Conservation (phyloP, 108 stramenopile species). For the Fragilaria radians region DNA sequence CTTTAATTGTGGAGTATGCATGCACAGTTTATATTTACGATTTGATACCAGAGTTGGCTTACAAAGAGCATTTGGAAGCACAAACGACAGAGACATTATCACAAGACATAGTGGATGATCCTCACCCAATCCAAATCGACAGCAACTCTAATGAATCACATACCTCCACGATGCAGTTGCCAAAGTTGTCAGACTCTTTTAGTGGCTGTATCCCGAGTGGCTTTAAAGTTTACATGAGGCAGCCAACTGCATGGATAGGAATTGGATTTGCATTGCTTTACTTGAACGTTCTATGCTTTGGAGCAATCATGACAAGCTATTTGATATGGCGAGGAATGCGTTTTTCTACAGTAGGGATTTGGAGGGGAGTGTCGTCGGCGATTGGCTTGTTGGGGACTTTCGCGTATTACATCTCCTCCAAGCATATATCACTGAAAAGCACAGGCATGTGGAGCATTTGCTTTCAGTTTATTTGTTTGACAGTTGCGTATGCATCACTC, state of each 20-base stretch:
- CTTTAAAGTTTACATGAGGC: neutral
- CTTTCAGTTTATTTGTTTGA: conserved; percentile 41
- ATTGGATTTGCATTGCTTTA: conserved; percentile 7
- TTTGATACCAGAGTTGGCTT: conserved; percentile 17
- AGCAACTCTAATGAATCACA: no score
- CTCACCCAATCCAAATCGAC: no score
- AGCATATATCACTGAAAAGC: conserved; percentile 13
- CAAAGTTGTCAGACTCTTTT: no score
- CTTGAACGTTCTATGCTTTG: conserved; percentile 52
- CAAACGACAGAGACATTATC: neutral
- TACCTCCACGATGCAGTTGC: no score
- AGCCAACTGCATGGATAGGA: neutral
- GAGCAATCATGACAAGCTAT: conserved; percentile 59
- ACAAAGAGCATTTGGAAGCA: neutral
- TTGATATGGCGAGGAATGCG: conserved; percentile 47
- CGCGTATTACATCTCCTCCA: conserved; percentile 34
- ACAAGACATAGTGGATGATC: no score
- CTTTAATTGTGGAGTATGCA: conserved; percentile 46
- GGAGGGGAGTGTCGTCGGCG: conserved; percentile 47
- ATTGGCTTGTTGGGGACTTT: conserved; percentile 55
- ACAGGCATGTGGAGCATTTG: conserved; percentile 53
- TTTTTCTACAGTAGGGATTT: conserved; percentile 35
- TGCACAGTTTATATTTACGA: conserved; percentile 29
- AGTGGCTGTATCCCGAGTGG: no score
- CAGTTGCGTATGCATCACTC: conserved; percentile 19